phyloP scores from a whole-genome alignment of 208 protist species.

The Acanthamoeba castellanii region DNA sequence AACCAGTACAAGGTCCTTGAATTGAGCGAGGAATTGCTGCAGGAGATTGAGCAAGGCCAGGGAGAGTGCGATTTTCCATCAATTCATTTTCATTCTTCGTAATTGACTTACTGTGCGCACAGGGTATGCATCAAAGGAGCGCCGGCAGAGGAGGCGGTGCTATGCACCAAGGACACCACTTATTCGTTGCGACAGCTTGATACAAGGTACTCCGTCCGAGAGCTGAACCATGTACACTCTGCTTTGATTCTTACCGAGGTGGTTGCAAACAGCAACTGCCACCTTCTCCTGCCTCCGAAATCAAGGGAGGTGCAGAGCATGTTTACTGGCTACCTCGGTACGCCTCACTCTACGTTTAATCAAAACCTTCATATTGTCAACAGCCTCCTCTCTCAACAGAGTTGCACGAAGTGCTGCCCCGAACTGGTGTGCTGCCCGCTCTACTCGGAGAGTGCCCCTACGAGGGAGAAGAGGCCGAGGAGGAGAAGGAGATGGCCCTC shows the following conservation, averaged over 20 bases:
- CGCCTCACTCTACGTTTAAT: not conserved
- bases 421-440: not conserved
- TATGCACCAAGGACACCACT: constrained; percentile 44
- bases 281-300: constrained; percentile 16
- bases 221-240: not conserved
- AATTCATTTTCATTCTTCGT: not conserved
- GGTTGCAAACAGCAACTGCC: not conserved
- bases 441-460: not conserved
- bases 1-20: not conserved
- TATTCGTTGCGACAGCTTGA: constrained; percentile 41
- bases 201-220: not conserved
- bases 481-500: not conserved
- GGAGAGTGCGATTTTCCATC: not conserved
- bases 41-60: not conserved
- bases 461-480: constrained; percentile 23
- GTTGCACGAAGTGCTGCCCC: not conserved
- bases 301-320: not conserved
- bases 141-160: constrained; percentile 38
- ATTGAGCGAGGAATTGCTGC: not conserved
- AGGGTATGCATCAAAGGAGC: constrained; percentile 56
- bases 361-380: not conserved
- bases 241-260: not conserved
- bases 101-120: not conserved
- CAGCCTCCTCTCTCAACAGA: not conserved
- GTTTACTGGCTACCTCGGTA: constrained; percentile 24